Percentiles rank a stretch among this genome's conserved stretches.
Evolutionary conservation across 306 rosid genomes (phyloP).

Genomic region (Quercus mongolica): DNA sequence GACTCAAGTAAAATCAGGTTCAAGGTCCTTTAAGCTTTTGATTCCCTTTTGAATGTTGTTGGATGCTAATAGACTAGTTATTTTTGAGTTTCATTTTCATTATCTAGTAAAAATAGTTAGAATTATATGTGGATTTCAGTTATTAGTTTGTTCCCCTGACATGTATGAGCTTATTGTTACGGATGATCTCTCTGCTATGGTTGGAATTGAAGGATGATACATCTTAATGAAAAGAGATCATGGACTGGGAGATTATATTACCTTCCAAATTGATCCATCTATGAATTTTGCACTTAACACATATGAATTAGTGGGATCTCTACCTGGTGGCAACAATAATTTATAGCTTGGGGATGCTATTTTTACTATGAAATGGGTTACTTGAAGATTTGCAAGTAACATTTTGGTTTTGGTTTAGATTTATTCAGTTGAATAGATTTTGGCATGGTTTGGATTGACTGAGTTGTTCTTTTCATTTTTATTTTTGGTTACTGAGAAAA

Average conservation of each 20-base stretch:
- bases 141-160: conserved; percentile 17
- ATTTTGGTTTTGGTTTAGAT: no score
- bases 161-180: conserved; percentile 81
- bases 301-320: conserved; percentile 32
- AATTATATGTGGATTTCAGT: not conserved
- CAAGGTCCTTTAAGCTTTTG: no score
- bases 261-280: conserved; percentile 67
- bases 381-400: no score
- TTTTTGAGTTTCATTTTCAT: not conserved
- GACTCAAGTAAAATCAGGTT: no score
- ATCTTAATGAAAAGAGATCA: conserved; percentile 60
- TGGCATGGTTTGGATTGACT: no score
- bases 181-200: conserved; percentile 80
- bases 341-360: no score
- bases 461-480: no score
- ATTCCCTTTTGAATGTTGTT: no score
- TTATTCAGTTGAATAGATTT: no score
- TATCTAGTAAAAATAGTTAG: not conserved
- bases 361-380: no score
- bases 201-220: conserved; percentile 86
- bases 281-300: conserved; percentile 89
- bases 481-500: no score
- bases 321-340: not conserved
- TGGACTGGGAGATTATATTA: conserved; percentile 50
- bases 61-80: no score